A percentile compares a stretch with the other conserved stretches of the same genome.
These are phyloP conservation scores for Ophiorrhiza pumila DNA, from an alignment of 257 asterid species.

Conservation along the genomic window DNA sequence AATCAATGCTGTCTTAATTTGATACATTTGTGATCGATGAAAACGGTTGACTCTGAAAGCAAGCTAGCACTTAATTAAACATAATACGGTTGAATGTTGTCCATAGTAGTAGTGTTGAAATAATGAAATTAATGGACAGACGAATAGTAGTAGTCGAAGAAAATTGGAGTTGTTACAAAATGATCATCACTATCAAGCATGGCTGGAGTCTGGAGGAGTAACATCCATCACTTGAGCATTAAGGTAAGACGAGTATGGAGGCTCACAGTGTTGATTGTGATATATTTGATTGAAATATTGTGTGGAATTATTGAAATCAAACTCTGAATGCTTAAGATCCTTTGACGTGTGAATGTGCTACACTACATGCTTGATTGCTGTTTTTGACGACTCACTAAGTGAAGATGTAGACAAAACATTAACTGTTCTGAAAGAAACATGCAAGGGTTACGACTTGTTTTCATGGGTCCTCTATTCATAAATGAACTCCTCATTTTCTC, in stretches of 20 bases:
- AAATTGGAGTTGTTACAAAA: constrained; percentile 19
- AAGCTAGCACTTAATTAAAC: no score
- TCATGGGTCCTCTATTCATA: constrained; percentile 20
- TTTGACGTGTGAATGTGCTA: constrained; percentile 9
- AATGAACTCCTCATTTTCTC: constrained; percentile 1
- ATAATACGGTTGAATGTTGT: no score
- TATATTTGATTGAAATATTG: constrained; percentile 1
- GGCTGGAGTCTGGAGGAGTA: constrained; percentile 23
- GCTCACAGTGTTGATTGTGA: constrained; percentile 11
- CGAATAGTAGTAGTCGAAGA: background rate
- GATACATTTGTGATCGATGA: no score
- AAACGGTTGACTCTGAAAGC: constrained; percentile 4
- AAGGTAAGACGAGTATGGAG: background rate
- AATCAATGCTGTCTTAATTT: no score
- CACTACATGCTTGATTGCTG: constrained; percentile 16
- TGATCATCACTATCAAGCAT: constrained; percentile 29
- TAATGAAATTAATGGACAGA: background rate
- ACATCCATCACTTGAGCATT: background rate
- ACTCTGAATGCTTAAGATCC: background rate
- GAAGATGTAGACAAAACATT: constrained; percentile 17
- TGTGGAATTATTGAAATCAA: background rate
- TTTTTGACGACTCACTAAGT: background rate
- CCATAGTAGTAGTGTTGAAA: background rate
- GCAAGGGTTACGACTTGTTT: constrained; percentile 4
- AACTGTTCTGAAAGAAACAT: constrained; percentile 26